phyloP scores from a whole-genome alignment of 1,139 yeast genomes.

The Scheffersomyces titani region DNA sequence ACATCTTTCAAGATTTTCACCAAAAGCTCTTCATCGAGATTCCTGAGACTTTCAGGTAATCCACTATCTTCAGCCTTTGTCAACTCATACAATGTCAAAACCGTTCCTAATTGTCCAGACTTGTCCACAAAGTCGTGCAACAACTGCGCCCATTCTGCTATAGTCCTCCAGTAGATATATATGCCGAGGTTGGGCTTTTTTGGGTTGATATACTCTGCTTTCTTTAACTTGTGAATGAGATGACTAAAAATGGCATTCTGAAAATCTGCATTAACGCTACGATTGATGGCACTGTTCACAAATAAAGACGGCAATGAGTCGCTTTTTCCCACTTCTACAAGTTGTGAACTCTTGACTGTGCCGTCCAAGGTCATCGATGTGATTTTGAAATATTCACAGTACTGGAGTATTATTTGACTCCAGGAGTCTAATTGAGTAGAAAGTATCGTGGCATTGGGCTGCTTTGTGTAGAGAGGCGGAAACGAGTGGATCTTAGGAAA shows the following conservation, averaged over 20 bases:
- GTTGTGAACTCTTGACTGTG: conserved; percentile 27
- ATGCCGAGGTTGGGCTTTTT: conserved; percentile 47
- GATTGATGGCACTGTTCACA: conserved; percentile 49
- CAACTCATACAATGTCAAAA: conserved; percentile 82
- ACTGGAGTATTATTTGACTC: conserved; percentile 47
- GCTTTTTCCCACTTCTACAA: conserved; percentile 6
- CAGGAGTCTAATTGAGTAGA: conserved; percentile 65
- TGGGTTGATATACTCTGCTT: conserved; percentile 53
- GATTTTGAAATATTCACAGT: conserved; percentile 59
- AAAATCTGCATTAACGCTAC: conserved; percentile 58
- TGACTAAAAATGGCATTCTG: conserved; percentile 55
- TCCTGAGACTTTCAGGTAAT: conserved; percentile 56
- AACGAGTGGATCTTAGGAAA: conserved; percentile 80
- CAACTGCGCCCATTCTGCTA: conserved; percentile 76
- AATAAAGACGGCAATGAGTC: conserved; percentile 40
- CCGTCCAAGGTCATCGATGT: conserved; percentile 37
- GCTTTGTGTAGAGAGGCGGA: conserved; percentile 91
- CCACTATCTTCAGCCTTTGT: conserved; percentile 58
- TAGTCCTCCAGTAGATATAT: conserved; percentile 67
- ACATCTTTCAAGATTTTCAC: conserved; percentile 53
- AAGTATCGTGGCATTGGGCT: conserved; percentile 80
- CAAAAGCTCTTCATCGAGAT: conserved; percentile 61
- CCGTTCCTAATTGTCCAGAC: conserved; percentile 76
- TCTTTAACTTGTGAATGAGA: conserved; percentile 53
- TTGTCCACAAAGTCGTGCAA: conserved; percentile 51